Evolutionary conservation across 2,329 filamentous ascomycete species (phyloP).

Genomic region (Podosphaera aphanis): DNA sequence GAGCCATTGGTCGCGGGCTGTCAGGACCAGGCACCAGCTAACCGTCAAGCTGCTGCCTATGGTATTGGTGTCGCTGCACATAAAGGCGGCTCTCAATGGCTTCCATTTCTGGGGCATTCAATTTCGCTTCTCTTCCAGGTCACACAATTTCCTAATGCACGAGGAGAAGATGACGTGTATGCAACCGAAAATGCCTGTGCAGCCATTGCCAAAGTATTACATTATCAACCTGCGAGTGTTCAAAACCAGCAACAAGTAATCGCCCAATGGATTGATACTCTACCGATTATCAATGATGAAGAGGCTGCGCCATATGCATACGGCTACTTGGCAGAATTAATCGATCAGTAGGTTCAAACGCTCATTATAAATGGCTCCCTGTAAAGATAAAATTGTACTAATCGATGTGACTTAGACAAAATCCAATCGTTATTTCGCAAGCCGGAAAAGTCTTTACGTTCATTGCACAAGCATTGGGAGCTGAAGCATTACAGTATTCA

Average conservation of each 20-base stretch:
- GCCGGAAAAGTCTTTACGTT: constrained; percentile 63
- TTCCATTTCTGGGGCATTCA: constrained; percentile 61
- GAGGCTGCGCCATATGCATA: constrained; percentile 95
- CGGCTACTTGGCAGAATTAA: constrained; percentile 70
- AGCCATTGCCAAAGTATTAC: constrained; percentile 87
- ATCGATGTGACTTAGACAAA: constrained; percentile 38
- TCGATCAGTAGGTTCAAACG: constrained; percentile 57
- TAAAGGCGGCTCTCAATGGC: constrained; percentile 69
- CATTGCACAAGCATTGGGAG: constrained; percentile 73
- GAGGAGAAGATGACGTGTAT: constrained; percentile 82
- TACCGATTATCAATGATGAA: constrained; percentile 85
- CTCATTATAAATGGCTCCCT: neutral
- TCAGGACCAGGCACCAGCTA: constrained; percentile 65
- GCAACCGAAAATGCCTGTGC: constrained; percentile 95
- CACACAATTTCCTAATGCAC: constrained; percentile 55
- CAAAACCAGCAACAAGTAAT: constrained; percentile 53
- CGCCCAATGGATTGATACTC: constrained; percentile 68
- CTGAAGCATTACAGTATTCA: constrained; percentile 69
- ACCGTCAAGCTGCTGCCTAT: constrained; percentile 87
- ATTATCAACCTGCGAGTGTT: constrained; percentile 63
- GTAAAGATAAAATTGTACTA: neutral
- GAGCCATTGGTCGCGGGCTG: constrained; percentile 72
- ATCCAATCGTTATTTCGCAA: constrained; percentile 56
- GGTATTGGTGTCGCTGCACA: constrained; percentile 90
- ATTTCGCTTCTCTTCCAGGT: constrained; percentile 69